Evolutionary conservation across 73 alveolate genomes (phyloP), one percentile per base, ranked within the genome.

Genomic region (Paramecium biaurelia): DNA sequence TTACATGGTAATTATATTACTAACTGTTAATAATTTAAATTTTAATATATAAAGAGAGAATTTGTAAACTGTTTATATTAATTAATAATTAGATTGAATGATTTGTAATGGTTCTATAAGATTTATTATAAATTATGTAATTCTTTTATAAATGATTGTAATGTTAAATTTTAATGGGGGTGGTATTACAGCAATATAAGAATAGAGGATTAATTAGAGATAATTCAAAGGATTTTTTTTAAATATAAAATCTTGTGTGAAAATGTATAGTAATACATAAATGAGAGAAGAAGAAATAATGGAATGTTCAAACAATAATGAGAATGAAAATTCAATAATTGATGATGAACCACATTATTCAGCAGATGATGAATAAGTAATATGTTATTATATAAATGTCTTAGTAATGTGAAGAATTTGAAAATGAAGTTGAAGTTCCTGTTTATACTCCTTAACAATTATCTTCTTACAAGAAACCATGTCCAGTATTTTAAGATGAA

Each of bases 211-310:
- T 30, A 63, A 30, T 63, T 30, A 63, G 45, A 63, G 49, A 12
- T 63, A 63, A 26, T 30, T 58, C 32, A 58, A 58, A 58, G 76
- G 76, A 58, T 58, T 63, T 63, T n/a, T 63, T 63, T 63, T 5
- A 63, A 63, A 63, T 26, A 63, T 63, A 63, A 63, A 63, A 63
- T 63, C 84, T 63, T 63, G 84, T 63, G 24, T 32, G 84, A 63
- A 63, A 63, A 63, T 63, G 84, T 26, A 23, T 14, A 63, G 49
- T 32, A 26, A 23, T 23, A 32, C 20, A 26, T 30, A 26, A 9
- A 10, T 23, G 28, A 63, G 84, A 30, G 21, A 63, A 14, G 45
- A 32, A 5, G 84, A 9, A 63, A 14, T 23, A 63, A 63, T 11
- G 28, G 84, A 63, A 30, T 30, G 84, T 26, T 63, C 84, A 30